A percentile compares a stretch with the other conserved stretches of the same genome.
These are phyloP conservation scores for Pleodorina starrii DNA, from an alignment of 139 green algal genomes.

Conservation along the genomic window DNA sequence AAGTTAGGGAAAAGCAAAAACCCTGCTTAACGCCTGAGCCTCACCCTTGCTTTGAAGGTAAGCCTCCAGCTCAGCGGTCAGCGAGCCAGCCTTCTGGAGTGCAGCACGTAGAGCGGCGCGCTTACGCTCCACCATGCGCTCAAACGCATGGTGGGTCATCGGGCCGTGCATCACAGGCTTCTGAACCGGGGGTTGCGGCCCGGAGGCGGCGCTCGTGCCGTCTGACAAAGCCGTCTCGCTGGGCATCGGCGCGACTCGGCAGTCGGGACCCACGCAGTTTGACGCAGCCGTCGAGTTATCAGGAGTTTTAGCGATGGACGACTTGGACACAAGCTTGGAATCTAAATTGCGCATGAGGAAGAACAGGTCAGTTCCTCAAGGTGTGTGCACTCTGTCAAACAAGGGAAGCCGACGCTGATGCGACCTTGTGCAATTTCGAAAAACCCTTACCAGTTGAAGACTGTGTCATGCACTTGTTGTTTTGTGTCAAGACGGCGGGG, in stretches of 20 bases:
- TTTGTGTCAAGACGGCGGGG: neutral
- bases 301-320: neutral
- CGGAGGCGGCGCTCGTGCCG: neutral
- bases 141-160: neutral
- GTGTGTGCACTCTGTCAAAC: too few species aligned
- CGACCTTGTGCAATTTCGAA: neutral
- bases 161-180: neutral
- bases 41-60: neutral
- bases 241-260: neutral
- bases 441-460: neutral
- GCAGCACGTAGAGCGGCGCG: neutral
- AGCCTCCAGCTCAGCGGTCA: neutral
- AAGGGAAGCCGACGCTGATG: neutral
- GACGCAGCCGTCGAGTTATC: neutral
- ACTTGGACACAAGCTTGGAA: neutral
- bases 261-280: neutral
- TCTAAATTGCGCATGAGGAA: neutral
- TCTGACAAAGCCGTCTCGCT: neutral
- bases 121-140: neutral
- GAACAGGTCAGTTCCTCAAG: neutral
- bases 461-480: neutral
- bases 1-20: too few species aligned
- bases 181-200: neutral
- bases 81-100: neutral
- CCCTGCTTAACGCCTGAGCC: too few species aligned